Base-by-base conservation (phyloP, 1,284 basidiomycete genomes). In the Sporisorium graminicola region DNA sequence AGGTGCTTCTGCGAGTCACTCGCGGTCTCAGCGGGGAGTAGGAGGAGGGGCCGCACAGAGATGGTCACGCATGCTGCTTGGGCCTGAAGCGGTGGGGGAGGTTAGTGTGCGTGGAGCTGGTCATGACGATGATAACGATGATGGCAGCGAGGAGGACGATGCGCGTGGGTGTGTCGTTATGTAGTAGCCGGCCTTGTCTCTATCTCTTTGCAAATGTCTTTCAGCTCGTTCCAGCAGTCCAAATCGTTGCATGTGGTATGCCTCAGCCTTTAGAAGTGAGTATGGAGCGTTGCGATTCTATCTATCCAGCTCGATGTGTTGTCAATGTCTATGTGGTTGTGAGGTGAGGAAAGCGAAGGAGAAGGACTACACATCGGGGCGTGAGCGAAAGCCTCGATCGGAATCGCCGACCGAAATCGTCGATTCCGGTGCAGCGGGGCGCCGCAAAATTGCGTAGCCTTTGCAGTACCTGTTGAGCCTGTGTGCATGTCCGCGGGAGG, bases 141-240 rank as follows among this genome's bases (percentile, higher is more conserved):
- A 62, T 22, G 70, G 66, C n/a, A n/a, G n/a, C n/a, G n/a, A n/a
- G n/a, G 68, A 71, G 4, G 74, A 67, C 2, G 75, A 79, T 55
- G 58, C 72, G 7, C 56, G 75, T 18, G 78, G 78, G 27, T 79
- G 78, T 49, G 51, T 47, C 12, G 47, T 79, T 18, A 74, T 65
- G 63, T 62, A 47, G 63, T 62, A 47, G 31, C 18, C 49, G 3
- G 8, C 53, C 37, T 29, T 44, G 7, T n/a, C 40, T 35, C 14
- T n/a, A n/a, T n/a, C n/a, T n/a, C n/a, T n/a, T n/a, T n/a, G n/a
- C n/a, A n/a, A n/a, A n/a, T n/a, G n/a, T n/a, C n/a, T n/a, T n/a
- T n/a, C n/a, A n/a, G n/a, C n/a, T n/a, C n/a, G n/a, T n/a, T n/a
- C n/a, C n/a, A n/a, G n/a, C n/a, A n/a, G n/a, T n/a, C n/a, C n/a